These are phyloP conservation scores for Hemileia vastatrix DNA, from an alignment of 1,284 basidiomycete genomes.

Conservation along the genomic window DNA sequence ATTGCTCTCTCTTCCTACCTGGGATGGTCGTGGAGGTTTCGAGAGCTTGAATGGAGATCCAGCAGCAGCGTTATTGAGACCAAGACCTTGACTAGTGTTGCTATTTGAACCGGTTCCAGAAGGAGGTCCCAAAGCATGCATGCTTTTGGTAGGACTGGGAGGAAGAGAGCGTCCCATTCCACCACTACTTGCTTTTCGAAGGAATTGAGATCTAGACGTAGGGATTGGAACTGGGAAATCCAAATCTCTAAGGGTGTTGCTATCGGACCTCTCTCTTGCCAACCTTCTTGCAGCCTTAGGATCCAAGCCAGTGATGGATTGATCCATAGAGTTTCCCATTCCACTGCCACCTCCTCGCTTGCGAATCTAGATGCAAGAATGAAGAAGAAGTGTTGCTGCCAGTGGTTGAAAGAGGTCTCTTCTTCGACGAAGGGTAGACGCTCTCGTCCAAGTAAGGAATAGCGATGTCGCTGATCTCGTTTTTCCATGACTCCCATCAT, in stretches of 20 bases:
- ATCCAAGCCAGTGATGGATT: neutral
- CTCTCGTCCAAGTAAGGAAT: slow-evolving; percentile 57
- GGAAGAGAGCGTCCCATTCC: neutral
- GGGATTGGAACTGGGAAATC: slow-evolving; percentile 14
- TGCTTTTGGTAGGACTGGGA: neutral
- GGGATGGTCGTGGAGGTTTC: neutral
- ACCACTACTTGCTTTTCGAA: neutral
- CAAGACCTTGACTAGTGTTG: neutral
- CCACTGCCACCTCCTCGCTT: neutral
- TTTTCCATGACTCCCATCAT: slow-evolving; percentile 68
- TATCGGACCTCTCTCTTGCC: slow-evolving; percentile 36
- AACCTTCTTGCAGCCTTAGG: slow-evolving; percentile 11
- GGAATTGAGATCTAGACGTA: neutral
- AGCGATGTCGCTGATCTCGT: slow-evolving; percentile 76
- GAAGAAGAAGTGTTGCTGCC: slow-evolving; percentile 5
- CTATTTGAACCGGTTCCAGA: neutral
- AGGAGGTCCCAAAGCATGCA: neutral
- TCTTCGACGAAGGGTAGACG: slow-evolving; percentile 28
- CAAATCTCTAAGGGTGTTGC: slow-evolving; percentile 32
- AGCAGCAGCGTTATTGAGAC: neutral
- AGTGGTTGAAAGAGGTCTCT: slow-evolving; percentile 25
- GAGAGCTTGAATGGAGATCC: neutral
- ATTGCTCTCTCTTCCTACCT: neutral
- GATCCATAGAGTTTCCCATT: neutral
- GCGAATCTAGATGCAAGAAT: neutral